Percentiles rank a stretch among this genome's conserved stretches.
Evolutionary conservation across 306 rosid species (phyloP).

Genomic region (Medicago truncatula): DNA sequence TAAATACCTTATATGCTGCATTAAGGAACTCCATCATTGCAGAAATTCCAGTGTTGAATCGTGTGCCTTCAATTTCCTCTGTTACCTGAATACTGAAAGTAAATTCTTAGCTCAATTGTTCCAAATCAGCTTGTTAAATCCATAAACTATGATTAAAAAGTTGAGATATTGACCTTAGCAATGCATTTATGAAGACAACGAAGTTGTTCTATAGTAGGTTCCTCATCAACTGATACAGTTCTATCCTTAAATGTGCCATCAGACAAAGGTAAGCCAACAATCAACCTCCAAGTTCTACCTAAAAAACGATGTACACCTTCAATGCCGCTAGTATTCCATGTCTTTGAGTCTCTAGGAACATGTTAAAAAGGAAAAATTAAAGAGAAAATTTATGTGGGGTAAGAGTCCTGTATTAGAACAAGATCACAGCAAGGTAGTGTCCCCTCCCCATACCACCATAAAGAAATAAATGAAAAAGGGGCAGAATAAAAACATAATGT

Average conservation of each 20-base stretch:
- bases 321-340: constrained; percentile 94
- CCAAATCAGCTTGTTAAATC: constrained; percentile 38
- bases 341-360: constrained; percentile 77
- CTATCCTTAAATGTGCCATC: constrained; percentile 82
- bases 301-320: constrained; percentile 95
- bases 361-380: constrained; percentile 34
- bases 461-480: constrained; percentile 25
- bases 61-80: constrained; percentile 90
- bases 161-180: constrained; percentile 71
- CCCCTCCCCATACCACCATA: constrained; percentile 8
- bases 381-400: constrained; percentile 30
- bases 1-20: constrained; percentile 79
- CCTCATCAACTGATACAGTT: constrained; percentile 78
- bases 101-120: constrained; percentile 48
- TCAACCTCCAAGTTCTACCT: constrained; percentile 93
- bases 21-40: constrained; percentile 98
- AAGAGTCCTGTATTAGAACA: constrained; percentile 37
- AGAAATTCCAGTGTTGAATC: constrained; percentile 98
- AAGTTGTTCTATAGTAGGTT: constrained; percentile 83
- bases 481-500: constrained; percentile 5
- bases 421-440: constrained; percentile 22
- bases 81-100: constrained; percentile 70
- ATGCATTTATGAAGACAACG: constrained; percentile 91
- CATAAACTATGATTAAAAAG: constrained; percentile 29
- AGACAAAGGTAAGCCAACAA: constrained; percentile 80